Evolutionary conservation across 352 stramenopile species (phyloP), one percentile per base, ranked within the genome.

Genomic region (Phytophthora pisi): DNA sequence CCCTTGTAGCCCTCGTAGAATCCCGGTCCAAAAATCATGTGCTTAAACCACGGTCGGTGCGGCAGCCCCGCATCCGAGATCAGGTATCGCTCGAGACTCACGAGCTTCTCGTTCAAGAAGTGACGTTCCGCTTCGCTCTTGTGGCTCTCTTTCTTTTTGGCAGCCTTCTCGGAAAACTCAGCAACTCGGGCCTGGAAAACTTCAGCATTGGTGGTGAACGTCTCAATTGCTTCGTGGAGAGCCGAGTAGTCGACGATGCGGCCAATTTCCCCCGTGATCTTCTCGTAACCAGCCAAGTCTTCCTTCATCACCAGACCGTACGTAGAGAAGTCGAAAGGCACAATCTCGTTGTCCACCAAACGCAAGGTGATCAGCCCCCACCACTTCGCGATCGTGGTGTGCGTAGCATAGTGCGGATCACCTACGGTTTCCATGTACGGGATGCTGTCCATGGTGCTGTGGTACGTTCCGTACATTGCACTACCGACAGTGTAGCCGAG

Each of bases 371-470:
- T 60, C 16, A 92, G 52, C 0, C 81, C 83, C 79, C 87, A 92
- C 67, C 90, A 87, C 26, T 75, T 75, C 5, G 81, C 60, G 38
- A 79, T 77, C 16, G 78, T 78, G 0, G 61, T 65, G 51, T 94
- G 82, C 9, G 83, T 83, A 10, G 61, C 69, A 50, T 85, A 95
- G n/a, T 70, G 62, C 36, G 86, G 84, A 46, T 96, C 83, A 34
- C 84, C 59, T 73, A 80, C 51, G 36, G 81, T 61, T 89, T 85
- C 51, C 78, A 78, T 23, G 59, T 88, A 97, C 49, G 47, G 66
- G 58, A 95, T 82, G 36, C 79, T 94, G 64, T 97, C 89, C 78
- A 96, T 97, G 20, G 84, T 80, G 59, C 78, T 92, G 67, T 97
- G 91, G 65, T 97, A 96, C 34, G 82, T 75, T 26, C 88, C 89